phyloP scores from a whole-genome alignment of 306 rosid genomes.

The Casuarina cunninghamiana region DNA sequence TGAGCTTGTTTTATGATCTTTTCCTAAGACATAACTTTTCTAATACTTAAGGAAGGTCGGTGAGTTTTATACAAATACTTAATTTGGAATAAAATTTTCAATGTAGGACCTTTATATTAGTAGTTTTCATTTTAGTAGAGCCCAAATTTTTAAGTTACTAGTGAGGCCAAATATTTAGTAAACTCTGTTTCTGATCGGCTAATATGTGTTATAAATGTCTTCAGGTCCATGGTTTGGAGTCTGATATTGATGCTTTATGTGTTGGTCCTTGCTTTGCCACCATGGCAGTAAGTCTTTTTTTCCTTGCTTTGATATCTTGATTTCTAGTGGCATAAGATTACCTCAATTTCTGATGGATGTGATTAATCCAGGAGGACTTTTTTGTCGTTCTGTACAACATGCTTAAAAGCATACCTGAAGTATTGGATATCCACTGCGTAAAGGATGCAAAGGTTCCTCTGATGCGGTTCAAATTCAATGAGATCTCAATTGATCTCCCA shows the following conservation, averaged over 20 bases:
- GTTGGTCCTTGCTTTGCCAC: conserved; percentile 48
- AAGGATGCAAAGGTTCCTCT: conserved; percentile 54
- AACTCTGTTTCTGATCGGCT: background rate
- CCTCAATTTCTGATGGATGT: conserved; percentile 11
- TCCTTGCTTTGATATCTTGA: conserved; percentile 6
- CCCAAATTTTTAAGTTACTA: background rate
- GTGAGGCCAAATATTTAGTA: too few relatives aligned
- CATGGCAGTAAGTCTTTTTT: conserved; percentile 36
- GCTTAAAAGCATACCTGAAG: conserved; percentile 42
- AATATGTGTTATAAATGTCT: conserved; percentile 1
- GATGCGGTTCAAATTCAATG: conserved; percentile 48
- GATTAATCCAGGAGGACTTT: conserved; percentile 44
- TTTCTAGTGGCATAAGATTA: conserved; percentile 5
- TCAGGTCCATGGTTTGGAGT: conserved; percentile 45
- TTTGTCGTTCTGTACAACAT: conserved; percentile 39
- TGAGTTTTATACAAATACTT: background rate
- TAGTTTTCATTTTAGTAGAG: background rate
- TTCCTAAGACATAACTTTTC: background rate
- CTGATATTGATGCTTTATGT: conserved; percentile 55
- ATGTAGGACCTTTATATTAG: background rate
- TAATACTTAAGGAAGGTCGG: background rate
- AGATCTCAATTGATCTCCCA: conserved; percentile 50
- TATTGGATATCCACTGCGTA: conserved; percentile 41
- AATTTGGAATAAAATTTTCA: background rate
- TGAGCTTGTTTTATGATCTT: background rate